These are phyloP conservation scores for Leptographium radiaticola DNA, from an alignment of 2,329 filamentous ascomycete species.

Conservation along the genomic window DNA sequence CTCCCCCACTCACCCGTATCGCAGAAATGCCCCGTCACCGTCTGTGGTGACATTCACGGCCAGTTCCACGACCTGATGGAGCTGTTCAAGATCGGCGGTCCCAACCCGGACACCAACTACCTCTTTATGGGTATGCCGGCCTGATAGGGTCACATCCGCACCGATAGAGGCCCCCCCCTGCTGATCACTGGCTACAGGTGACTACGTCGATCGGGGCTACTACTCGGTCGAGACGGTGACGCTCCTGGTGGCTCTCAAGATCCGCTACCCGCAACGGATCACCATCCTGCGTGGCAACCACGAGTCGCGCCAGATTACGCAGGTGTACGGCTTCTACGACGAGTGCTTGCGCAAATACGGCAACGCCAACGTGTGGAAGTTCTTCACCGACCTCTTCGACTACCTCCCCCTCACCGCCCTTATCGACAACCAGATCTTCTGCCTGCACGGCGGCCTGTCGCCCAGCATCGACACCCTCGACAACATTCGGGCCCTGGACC, in stretches of 20 bases:
- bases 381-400: slow-evolving; percentile 97
- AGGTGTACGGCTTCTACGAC: slow-evolving; percentile 99
- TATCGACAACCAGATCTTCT: slow-evolving; percentile 99
- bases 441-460: slow-evolving; percentile 89
- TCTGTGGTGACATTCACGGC: slow-evolving; percentile 97
- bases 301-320: slow-evolving; percentile 96
- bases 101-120: slow-evolving; percentile 97
- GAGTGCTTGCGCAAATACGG: slow-evolving; percentile 98
- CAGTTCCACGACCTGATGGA: slow-evolving; percentile 99
- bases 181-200: slow-evolving; percentile 44
- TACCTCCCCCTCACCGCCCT: slow-evolving; percentile 93
- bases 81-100: slow-evolving; percentile 96
- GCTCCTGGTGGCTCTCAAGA: slow-evolving; percentile 90
- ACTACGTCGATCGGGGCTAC: slow-evolving; percentile 97
- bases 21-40: slow-evolving; percentile 95
- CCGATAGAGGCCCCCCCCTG: background rate
- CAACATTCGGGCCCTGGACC: slow-evolving; percentile 88
- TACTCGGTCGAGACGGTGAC: slow-evolving; percentile 98
- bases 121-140: slow-evolving; percentile 79
- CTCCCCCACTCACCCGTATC: too few species aligned
- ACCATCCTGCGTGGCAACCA: slow-evolving; percentile 98
- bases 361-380: slow-evolving; percentile 99
- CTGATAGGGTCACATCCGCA: background rate
- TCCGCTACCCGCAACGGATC: slow-evolving; percentile 94
- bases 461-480: slow-evolving; percentile 94